Evolutionary conservation across 495 filamentous ascomycete genomes (phyloP).

Genomic region (Aspergillus ostianus): DNA sequence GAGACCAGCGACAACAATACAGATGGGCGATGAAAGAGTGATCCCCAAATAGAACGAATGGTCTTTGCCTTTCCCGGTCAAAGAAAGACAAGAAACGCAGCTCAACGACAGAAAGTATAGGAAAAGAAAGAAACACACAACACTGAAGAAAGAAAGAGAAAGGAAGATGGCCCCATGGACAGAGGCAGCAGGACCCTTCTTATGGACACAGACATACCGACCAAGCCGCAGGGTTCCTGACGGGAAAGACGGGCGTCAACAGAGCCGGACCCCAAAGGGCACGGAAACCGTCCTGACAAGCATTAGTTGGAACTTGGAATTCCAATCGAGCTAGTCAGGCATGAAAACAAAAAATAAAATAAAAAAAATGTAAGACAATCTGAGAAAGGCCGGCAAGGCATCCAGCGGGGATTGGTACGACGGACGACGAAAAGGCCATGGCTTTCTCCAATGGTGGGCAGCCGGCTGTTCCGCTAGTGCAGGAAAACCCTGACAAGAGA

Average conservation of each 20-base stretch:
- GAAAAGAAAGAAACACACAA: constrained; percentile 1
- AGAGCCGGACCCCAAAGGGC: background rate
- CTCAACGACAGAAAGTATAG: constrained; percentile 17
- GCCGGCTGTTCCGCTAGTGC: constrained; percentile 19
- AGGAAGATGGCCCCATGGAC: constrained; percentile 6
- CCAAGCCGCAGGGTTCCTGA: background rate
- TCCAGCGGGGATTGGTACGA: constrained; percentile 3
- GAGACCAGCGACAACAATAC: constrained; percentile 9
- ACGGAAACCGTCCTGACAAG: background rate
- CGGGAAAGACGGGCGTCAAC: background rate
- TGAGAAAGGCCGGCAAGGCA: background rate
- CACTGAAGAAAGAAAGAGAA: constrained; percentile 18
- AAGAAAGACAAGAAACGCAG: constrained; percentile 4
- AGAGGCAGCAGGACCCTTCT: background rate
- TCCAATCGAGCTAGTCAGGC: background rate
- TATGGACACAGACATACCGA: too few relatives aligned
- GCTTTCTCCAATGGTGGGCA: background rate
- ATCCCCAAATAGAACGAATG: constrained; percentile 4
- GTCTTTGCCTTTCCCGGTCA: background rate
- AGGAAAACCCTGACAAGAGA: constrained; percentile 20
- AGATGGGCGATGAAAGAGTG: constrained; percentile 6
- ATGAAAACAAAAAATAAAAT: background rate
- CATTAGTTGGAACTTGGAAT: background rate
- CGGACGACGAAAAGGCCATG: background rate
- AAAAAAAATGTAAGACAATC: background rate